Conservation (phyloP, 2,329 filamentous ascomycete species). For the Paraphoma sp. region DNA sequence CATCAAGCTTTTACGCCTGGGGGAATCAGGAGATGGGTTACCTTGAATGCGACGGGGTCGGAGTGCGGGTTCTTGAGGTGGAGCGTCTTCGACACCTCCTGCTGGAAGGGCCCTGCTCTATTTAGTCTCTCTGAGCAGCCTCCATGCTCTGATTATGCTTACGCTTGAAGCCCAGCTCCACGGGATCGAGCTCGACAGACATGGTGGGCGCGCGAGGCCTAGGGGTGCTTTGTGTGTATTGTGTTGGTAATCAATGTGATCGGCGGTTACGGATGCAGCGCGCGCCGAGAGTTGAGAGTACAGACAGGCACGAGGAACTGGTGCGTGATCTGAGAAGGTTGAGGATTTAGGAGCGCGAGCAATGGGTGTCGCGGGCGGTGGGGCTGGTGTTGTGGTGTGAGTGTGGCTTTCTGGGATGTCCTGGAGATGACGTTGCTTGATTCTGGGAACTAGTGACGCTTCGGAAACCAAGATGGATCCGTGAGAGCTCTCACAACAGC, state of each 20-base stretch:
- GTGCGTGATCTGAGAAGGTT: neutral
- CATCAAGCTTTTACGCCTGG: neutral
- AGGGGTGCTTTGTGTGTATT: slow-evolving; percentile 19
- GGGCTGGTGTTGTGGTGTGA: neutral
- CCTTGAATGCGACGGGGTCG: slow-evolving; percentile 70
- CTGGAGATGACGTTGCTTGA: slow-evolving; percentile 19
- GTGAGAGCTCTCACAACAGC: neutral
- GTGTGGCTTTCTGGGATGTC: neutral
- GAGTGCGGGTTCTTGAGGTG: slow-evolving; percentile 64
- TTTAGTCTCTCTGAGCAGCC: slow-evolving; percentile 19
- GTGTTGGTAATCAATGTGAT: slow-evolving; percentile 39
- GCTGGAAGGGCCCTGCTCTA: slow-evolving; percentile 65
- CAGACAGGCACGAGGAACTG: neutral
- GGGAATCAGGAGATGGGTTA: slow-evolving; percentile 42
- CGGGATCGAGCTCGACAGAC: slow-evolving; percentile 92
- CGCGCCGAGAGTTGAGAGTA: slow-evolving; percentile 1
- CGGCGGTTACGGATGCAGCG: slow-evolving; percentile 20
- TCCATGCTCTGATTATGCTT: slow-evolving; percentile 46
- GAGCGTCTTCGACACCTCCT: slow-evolving; percentile 68
- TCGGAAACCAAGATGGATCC: slow-evolving; percentile 11
- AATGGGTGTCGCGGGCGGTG: neutral
- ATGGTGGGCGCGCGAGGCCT: slow-evolving; percentile 60
- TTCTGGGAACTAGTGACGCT: slow-evolving; percentile 16
- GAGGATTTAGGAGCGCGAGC: slow-evolving; percentile 1
- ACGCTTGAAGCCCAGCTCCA: slow-evolving; percentile 94